Evolutionary conservation across 345 rosid species (phyloP), one percentile per base, ranked within the genome.

Genomic region (Draba incana): DNA sequence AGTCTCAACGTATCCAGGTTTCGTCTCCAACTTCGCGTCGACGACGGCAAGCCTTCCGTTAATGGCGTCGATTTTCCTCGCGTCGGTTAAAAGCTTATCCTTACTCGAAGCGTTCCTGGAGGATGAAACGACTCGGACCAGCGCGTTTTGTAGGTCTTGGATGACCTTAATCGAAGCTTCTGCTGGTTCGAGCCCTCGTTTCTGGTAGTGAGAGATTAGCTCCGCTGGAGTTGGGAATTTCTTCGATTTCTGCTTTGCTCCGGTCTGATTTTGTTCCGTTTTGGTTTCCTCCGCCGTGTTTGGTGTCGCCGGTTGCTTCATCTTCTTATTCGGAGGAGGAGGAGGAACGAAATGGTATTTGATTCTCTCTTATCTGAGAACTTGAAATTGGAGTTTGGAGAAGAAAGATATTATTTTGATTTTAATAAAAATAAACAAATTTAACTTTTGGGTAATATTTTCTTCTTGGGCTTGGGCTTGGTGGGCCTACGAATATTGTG

Each of bases 121-220:
- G 4, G 88, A 78, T 23, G 89, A 80, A 50, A 83, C 57, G 58
- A 83, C 80, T 49, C 85, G 82, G 66, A 84, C 72, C 25, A 89
- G 84, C 14, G 85, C 83, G 49, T 79, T 85, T 77, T 92, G 98
- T 41, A 89, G 88, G 71, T 92, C 97, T 64, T 89, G 96, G 50
- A 92, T 88, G 44, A 85, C 97, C 66, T 86, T 88, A 69, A 85
- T 33, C 38, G 97, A 88, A 13, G 98, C 96, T 73, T 92, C 83
- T 4, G 82, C 80, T 14, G 84, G 77, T 50, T 85, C 92, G 6
- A 92, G 77, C 24, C 98, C 98, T 77, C 85, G 82, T 11, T 79
- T 68, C 59, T 84, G 83, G 80, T 92, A 92, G 75, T 85, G 92
- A 60, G 88, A 82, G 60, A 92, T 83, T 59, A 92, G 86, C 16